Evolutionary conservation across 2,329 filamentous ascomycete species (phyloP), one percentile per base, ranked within the genome.

Genomic region (Curvularia verruculosa): DNA sequence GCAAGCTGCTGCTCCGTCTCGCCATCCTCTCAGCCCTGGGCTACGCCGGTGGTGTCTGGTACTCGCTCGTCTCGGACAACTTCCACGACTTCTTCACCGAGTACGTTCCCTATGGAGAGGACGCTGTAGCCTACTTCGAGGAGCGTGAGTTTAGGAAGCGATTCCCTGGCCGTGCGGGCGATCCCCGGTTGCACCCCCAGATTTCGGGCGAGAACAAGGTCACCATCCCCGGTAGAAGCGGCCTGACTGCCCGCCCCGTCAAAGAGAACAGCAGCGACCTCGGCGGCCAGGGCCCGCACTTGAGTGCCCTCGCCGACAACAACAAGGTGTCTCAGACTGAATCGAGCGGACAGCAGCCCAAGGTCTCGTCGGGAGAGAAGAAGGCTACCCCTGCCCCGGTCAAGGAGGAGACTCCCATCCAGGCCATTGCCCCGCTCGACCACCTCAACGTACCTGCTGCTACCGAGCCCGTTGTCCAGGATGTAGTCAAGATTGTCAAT

Each of bases 11-110:
- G 56, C 79, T 93, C 64, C 90, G 90, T 52, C 78, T 97, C 47
- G 80, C 93, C 60, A 78, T 96, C 43, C 84, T 97, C 26, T 87
- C 90, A 24, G 86, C 87, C 5, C 78, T 96, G 43, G 88, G 89
- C 37, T 99, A 96, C 70, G 90, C 85, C 54, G 92, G 92, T 64
- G 92, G 94, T 66, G 88, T 97, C 53, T 96, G 90, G 83, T 95
- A 96, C 78, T 94, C 95, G 53, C 87, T 96, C 64, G 85, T 95
- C 78, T 96, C 89, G 73, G 95, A 99, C 82, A 96, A 92, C 80
- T 99, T 98, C 85, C 94, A 99, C 80, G 95, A 99, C 78, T 95
- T 97, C 82, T 99, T 99, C 80, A 98, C 93, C 70, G 93, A 97
- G 80, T 99, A 94, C 77, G 80, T 99, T 18, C 95, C 95, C 21